Evolutionary conservation across 1,284 basidiomycete species (phyloP), one percentile per base, ranked within the genome.

Genomic region (Sporisorium reilianum): DNA sequence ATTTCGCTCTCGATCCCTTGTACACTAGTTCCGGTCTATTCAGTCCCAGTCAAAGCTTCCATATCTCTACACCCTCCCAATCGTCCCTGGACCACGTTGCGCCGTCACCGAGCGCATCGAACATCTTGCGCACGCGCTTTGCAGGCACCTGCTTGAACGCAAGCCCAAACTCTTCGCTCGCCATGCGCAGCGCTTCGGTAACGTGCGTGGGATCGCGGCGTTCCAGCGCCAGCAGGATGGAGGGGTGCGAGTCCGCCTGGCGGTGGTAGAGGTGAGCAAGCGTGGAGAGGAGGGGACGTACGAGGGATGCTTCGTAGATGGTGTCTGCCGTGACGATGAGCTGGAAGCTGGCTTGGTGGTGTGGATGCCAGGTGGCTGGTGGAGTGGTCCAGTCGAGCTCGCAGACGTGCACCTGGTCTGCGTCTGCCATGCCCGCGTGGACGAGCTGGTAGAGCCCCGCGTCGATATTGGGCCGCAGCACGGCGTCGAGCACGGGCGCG

Each of bases 311-410:
- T 30, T 88, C 85, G 84, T 95, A 96, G 56, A 95, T 86, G 0
- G 94, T 95, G 85, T 97, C 94, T 60, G 93, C 90, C 18, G 93
- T 91, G 60, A 93, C 84, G 71, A 96, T 90, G 66, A 94, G 87
- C 85, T 95, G 91, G 86, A 92, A 68, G 10, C 22, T 7, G 25
- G 40, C 1, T 25, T n/a, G n/a, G 25, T 57, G 41, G 40, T 60
- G 16, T 57, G 64, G n/a, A 46, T 32, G 12, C 64, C 70, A 65
- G 12, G 54, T 28, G 16, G 45, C 22, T n/a, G 57, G 56, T 16
- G 49, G 11, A 10, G 45, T 26, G 26, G 42, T 55, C 84, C 84
- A 93, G 84, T 90, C 91, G 55, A 91, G 88, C 71, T 89, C 87
- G 55, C 88, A 87, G n/a, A 90, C 87, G 57, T 88, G 85, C 72